A percentile compares a stretch with the other conserved stretches of the same genome.
phyloP scores from a whole-genome alignment of 495 filamentous ascomycete species.

The Hypomontagnella submonticulosa region DNA sequence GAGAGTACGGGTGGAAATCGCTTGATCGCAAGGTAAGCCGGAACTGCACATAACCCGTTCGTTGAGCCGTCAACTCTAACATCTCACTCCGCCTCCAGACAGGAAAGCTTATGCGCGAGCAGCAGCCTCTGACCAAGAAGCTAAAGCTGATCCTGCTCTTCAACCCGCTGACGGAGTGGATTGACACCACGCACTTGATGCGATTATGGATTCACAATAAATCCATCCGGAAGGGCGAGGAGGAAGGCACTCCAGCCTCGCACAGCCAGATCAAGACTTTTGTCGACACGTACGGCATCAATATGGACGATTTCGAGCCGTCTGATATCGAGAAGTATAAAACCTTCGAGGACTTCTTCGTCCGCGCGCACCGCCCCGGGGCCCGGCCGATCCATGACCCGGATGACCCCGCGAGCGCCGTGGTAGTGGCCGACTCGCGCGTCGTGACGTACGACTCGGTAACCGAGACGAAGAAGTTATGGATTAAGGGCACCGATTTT shows the following conservation, averaged over 20 bases:
- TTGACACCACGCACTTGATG: slow-evolving; percentile 51
- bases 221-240: slow-evolving; percentile 25
- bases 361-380: slow-evolving; percentile 51
- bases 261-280: slow-evolving; percentile 48
- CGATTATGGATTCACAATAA: slow-evolving; percentile 50
- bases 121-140: slow-evolving; percentile 55
- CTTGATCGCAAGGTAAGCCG: slow-evolving; percentile 43
- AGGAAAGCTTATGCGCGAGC: slow-evolving; percentile 50
- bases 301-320: slow-evolving; percentile 53
- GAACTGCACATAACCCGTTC: too few species aligned
- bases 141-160: slow-evolving; percentile 56
- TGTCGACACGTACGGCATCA: slow-evolving; percentile 52
- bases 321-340: slow-evolving; percentile 52
- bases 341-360: slow-evolving; percentile 60
- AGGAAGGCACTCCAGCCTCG: slow-evolving; percentile 18
- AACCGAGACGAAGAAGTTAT: slow-evolving; percentile 53
- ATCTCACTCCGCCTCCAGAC: slow-evolving; percentile 33
- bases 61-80: neutral
- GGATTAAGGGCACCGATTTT: slow-evolving; percentile 60
- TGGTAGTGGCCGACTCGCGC: slow-evolving; percentile 56
- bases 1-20: slow-evolving; percentile 52
- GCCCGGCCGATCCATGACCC: slow-evolving; percentile 52
- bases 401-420: slow-evolving; percentile 47
- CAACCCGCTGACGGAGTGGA: slow-evolving; percentile 56
- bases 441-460: slow-evolving; percentile 53